Conservation (phyloP, 495 filamentous ascomycete species). For the Penicillium roqueforti region DNA sequence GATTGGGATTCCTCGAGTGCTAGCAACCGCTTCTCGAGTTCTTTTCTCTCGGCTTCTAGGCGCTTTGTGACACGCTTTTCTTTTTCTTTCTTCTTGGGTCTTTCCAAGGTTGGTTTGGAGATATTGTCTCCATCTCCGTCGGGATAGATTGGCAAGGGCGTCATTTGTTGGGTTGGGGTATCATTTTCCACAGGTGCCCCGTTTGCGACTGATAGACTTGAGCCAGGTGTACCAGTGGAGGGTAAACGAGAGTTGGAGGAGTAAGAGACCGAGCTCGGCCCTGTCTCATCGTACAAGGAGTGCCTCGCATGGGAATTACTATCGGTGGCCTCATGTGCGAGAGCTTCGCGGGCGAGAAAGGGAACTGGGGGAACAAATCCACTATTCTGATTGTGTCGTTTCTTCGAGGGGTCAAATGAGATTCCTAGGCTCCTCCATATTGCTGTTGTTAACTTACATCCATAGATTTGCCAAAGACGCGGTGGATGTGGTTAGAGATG, state of each 20-base stretch:
- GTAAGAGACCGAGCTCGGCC: conserved; percentile 15
- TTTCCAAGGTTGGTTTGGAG: conserved; percentile 19
- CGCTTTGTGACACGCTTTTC: conserved; percentile 37
- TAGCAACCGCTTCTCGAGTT: conserved; percentile 34
- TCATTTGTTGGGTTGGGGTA: conserved; percentile 2
- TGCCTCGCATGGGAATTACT: conserved; percentile 1
- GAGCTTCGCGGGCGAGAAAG: conserved; percentile 1
- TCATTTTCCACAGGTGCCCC: conserved; percentile 6
- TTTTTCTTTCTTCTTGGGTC: conserved; percentile 23
- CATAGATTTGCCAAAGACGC: conserved; percentile 23
- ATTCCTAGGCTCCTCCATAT: too few relatives aligned
- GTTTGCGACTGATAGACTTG: conserved; percentile 19
- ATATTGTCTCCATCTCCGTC: conserved; percentile 10
- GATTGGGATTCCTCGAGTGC: conserved; percentile 32
- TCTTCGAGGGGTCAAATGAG: conserved; percentile 18
- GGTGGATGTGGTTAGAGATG: conserved; percentile 35
- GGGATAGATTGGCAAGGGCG: background rate
- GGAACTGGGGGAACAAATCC: background rate
- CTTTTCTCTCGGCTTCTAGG: conserved; percentile 37
- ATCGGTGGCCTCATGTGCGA: conserved; percentile 1
- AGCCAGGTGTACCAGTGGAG: conserved; percentile 17
- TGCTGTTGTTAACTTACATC: conserved; percentile 21
- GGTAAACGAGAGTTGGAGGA: conserved; percentile 20
- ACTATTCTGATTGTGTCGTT: conserved; percentile 13
- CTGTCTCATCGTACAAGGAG: conserved; percentile 14